A percentile compares a stretch with the other conserved stretches of the same genome.
Evolutionary conservation across 768 basidiomycete genomes (phyloP).

Genomic region (Rhizopogon salebrosus): DNA sequence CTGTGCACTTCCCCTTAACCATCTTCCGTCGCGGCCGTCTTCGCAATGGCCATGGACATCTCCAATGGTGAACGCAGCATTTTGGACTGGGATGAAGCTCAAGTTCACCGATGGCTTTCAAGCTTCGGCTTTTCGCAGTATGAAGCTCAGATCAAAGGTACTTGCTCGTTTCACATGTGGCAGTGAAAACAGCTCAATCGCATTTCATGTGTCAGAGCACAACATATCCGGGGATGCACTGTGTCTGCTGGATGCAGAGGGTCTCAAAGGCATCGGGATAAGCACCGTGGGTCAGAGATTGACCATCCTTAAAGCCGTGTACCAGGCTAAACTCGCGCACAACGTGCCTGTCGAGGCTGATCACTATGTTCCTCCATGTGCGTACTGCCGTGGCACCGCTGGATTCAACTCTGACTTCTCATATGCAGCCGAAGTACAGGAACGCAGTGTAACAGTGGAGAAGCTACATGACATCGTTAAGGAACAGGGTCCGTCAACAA

Average conservation of each 20-base stretch:
- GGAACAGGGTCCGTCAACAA: slow-evolving; percentile 58
- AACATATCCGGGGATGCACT: slow-evolving; percentile 90
- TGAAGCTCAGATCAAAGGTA: slow-evolving; percentile 76
- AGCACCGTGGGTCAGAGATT: slow-evolving; percentile 89
- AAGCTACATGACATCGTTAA: slow-evolving; percentile 60
- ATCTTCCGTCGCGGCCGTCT: background rate
- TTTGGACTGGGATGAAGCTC: slow-evolving; percentile 67
- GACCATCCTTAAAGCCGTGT: slow-evolving; percentile 88
- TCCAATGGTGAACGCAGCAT: slow-evolving; percentile 31
- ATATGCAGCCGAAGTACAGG: slow-evolving; percentile 51
- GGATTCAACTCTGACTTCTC: background rate
- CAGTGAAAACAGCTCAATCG: slow-evolving; percentile 1
- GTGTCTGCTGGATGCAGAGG: slow-evolving; percentile 75
- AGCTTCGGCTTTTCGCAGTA: slow-evolving; percentile 83
- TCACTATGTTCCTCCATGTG: slow-evolving; percentile 87
- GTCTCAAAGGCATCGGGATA: slow-evolving; percentile 83
- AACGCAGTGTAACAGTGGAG: slow-evolving; percentile 55
- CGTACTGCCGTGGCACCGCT: slow-evolving; percentile 22
- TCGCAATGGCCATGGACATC: slow-evolving; percentile 24
- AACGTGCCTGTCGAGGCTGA: slow-evolving; percentile 79
- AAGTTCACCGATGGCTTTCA: slow-evolving; percentile 76
- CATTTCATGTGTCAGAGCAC: slow-evolving; percentile 54
- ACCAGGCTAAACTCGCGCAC: slow-evolving; percentile 81
- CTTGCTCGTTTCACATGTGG: slow-evolving; percentile 12
- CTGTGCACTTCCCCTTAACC: slow-evolving; percentile 4